phyloP scores from a whole-genome alignment of 139 green algal species.

The Chlamydomonas eustigma region DNA sequence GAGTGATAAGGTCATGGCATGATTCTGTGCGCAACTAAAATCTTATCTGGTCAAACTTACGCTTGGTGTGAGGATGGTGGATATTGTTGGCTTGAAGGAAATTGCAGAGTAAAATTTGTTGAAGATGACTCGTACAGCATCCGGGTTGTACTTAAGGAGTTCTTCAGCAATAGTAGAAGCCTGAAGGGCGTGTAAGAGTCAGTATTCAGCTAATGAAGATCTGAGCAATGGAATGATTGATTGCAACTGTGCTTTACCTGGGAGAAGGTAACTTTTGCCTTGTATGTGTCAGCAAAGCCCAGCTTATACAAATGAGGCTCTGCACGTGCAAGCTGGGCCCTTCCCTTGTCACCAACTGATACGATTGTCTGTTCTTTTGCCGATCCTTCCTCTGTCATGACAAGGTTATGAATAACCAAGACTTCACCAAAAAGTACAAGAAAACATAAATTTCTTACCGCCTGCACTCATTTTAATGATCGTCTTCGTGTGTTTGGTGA shows the following conservation, averaged over 20 bases:
- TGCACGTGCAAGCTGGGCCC: conserved; percentile 74
- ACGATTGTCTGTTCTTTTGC: conserved; percentile 36
- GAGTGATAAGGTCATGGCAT: too few relatives aligned
- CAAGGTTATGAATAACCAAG: neutral
- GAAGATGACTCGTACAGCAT: conserved; percentile 81
- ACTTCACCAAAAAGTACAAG: neutral
- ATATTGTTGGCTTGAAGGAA: conserved; percentile 92
- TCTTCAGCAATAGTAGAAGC: conserved; percentile 82
- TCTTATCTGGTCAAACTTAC: too few relatives aligned
- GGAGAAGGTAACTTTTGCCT: conserved; percentile 39
- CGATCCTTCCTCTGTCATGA: conserved; percentile 7
- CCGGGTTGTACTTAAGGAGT: conserved; percentile 72
- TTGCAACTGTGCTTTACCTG: conserved; percentile 21
- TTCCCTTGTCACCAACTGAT: conserved; percentile 91
- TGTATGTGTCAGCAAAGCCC: conserved; percentile 49
- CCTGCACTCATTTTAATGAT: conserved; percentile 43
- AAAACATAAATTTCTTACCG: conserved; percentile 10
- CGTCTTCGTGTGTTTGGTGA: conserved; percentile 81
- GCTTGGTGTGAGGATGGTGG: conserved; percentile 80
- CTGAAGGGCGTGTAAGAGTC: too few relatives aligned
- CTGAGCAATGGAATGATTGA: too few relatives aligned
- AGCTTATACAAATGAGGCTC: conserved; percentile 36
- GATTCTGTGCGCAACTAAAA: too few relatives aligned
- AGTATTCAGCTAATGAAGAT: too few relatives aligned
- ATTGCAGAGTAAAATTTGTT: conserved; percentile 93